These are phyloP conservation scores for Solanum appendiculatum DNA, from an alignment of 257 asterid genomes.

Conservation along the genomic window DNA sequence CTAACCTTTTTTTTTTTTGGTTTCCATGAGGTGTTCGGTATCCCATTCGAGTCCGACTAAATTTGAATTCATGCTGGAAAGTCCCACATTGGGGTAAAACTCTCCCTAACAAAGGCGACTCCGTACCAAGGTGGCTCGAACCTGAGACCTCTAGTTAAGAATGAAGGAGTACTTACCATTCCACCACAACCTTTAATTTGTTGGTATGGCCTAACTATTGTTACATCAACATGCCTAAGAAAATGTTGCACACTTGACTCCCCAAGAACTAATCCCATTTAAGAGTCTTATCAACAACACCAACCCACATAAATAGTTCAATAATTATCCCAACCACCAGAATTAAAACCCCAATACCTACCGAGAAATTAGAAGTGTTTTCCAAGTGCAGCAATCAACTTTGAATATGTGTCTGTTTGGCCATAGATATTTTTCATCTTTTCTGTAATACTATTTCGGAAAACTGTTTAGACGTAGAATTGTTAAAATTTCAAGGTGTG, in stretches of 20 bases:
- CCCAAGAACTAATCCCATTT: not conserved
- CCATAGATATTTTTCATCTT: not conserved
- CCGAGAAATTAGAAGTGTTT: not conserved
- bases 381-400: not conserved
- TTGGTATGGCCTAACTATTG: not conserved
- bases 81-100: not conserved
- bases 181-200: not conserved
- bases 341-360: not conserved
- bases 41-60: not conserved
- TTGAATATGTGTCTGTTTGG: not conserved
- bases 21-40: not conserved
- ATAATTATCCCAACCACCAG: not conserved
- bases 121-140: no score
- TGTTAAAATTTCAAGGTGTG: not conserved
- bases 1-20: not conserved
- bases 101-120: not conserved
- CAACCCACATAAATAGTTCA: not conserved
- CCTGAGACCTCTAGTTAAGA: not conserved
- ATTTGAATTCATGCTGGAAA: no score
- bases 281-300: not conserved
- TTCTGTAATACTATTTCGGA: not conserved
- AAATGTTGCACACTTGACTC: not conserved
- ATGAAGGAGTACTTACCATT: not conserved
- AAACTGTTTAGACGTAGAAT: not conserved
- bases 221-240: not conserved